Evolutionary conservation across 108 stramenopile genomes (phyloP), one percentile per base, ranked within the genome.

Genomic region (Nitzschia sp.): DNA sequence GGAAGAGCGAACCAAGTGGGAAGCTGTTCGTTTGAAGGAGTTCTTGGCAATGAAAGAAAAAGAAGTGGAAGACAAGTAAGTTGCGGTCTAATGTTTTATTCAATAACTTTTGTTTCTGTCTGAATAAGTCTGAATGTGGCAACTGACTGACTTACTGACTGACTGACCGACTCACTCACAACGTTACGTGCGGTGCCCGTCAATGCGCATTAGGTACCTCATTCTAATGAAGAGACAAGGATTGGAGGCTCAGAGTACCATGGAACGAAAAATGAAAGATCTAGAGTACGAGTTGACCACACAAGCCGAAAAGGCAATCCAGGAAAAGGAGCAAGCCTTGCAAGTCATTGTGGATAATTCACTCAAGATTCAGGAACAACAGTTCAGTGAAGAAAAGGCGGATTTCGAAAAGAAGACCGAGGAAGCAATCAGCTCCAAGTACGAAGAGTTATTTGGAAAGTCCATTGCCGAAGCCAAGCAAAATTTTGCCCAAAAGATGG

Each of bases 1-100:
- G 79, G 68, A 83, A 55, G 87, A 90, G 22, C 83, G 89, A 30
- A 89, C 90, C 58, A 84, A 90, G 53, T 92, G 90, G 90, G 93
- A 94, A 69, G 93, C 90, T 9, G 80, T 90, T 3, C 86, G 93
- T 32, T 63, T 90, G 30, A 79, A 86, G 65, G 89, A 94, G 64
- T 94, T 90, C 65, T 56, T 89, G 17, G 61, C 83, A 13, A 83
- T 90, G 80, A 85, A 87, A 59, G 90, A 94, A 75, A 88, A 85
- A 73, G 89, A 90, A 76, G 71, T 76, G 28, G 73, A 74, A 53
- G 73, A 74, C 58, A 66, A 66, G 73, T 74, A 66, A 58, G 73
- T 61, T 28, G 6, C n/a, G n/a, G n/a, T n/a, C n/a, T n/a, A n/a
- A n/a, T n/a, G n/a, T n/a, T n/a, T n/a, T n/a, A n/a, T 44, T 15